Conservation (phyloP, 2,329 filamentous ascomycete species). For the Xylaria hypoxylon region DNA sequence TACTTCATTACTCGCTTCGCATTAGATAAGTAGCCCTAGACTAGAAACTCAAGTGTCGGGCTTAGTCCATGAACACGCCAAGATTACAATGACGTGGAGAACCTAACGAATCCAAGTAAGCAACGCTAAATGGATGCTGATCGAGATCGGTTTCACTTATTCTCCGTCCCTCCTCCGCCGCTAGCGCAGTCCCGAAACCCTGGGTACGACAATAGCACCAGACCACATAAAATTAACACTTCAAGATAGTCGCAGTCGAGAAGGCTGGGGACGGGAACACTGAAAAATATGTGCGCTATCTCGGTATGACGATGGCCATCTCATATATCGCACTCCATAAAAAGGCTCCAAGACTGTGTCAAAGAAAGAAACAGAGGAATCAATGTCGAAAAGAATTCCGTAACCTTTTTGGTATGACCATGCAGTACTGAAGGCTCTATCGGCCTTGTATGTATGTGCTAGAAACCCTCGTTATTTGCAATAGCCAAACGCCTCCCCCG, state of each 20-base stretch:
- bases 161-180: conserved; percentile 16
- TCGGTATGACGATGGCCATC: conserved; percentile 28
- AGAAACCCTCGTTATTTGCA: conserved; percentile 49
- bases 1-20: conserved; percentile 10
- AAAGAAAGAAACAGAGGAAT: conserved; percentile 29
- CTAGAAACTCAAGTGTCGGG: conserved; percentile 6
- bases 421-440: conserved; percentile 42
- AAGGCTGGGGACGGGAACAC: conserved; percentile 16
- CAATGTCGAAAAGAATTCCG: conserved; percentile 28
- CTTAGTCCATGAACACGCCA: background rate
- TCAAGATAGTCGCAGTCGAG: conserved; percentile 20
- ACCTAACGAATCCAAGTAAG: background rate
- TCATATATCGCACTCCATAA: conserved; percentile 35
- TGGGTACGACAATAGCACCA: conserved; percentile 13
- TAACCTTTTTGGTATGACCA: conserved; percentile 39
- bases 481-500: conserved; percentile 48
- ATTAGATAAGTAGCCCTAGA: conserved; percentile 19
- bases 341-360: conserved; percentile 23
- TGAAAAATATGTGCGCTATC: conserved; percentile 29
- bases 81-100: conserved; percentile 11
- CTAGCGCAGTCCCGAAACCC: conserved; percentile 21
- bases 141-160: conserved; percentile 25
- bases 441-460: conserved; percentile 49
- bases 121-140: conserved; percentile 8
- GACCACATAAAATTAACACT: conserved; percentile 21